Percentiles rank a stretch among this genome's conserved stretches.
phyloP scores from a whole-genome alignment of 768 basidiomycete species.

The Dentipellis fragilis region DNA sequence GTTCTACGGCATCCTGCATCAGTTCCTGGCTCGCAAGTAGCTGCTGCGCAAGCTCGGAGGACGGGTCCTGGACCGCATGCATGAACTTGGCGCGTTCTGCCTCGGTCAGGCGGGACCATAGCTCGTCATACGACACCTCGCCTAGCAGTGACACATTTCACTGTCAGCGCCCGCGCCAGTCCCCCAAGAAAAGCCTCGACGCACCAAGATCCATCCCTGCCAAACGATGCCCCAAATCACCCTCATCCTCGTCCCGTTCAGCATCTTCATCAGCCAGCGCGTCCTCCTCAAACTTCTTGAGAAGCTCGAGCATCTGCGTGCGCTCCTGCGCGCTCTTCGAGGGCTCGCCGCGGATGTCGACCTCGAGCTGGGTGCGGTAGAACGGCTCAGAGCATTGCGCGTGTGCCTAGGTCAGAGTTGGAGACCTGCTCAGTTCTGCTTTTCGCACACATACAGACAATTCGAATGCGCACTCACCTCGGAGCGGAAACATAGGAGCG shows the following conservation, averaged over 20 bases:
- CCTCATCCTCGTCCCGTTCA: constrained; percentile 24
- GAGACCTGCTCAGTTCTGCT: not conserved
- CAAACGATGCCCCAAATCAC: constrained; percentile 41
- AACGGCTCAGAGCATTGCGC: constrained; percentile 73
- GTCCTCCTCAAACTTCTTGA: constrained; percentile 67
- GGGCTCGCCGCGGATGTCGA: constrained; percentile 45
- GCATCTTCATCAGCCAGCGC: constrained; percentile 27
- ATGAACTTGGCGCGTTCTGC: constrained; percentile 53
- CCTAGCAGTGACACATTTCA: constrained; percentile 27
- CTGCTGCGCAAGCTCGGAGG: constrained; percentile 47
- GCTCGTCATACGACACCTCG: constrained; percentile 38
- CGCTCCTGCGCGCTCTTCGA: constrained; percentile 50
- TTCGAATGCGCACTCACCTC: not conserved
- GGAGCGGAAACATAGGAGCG: constrained; percentile 68
- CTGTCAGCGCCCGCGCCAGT: not conserved
- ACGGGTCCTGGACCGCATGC: constrained; percentile 47
- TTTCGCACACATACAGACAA: too few species aligned
- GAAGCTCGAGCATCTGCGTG: constrained; percentile 54
- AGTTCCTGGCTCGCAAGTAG: constrained; percentile 52
- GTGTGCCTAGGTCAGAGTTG: constrained; percentile 45
- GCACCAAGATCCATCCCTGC: constrained; percentile 52
- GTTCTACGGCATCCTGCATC: constrained; percentile 35
- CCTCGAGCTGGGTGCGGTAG: constrained; percentile 66
- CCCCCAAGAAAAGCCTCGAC: constrained; percentile 10
- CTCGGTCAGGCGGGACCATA: constrained; percentile 55